Evolutionary conservation across 169 alveolate species (phyloP).

Genomic region (Eimeria nieschulzi): DNA sequence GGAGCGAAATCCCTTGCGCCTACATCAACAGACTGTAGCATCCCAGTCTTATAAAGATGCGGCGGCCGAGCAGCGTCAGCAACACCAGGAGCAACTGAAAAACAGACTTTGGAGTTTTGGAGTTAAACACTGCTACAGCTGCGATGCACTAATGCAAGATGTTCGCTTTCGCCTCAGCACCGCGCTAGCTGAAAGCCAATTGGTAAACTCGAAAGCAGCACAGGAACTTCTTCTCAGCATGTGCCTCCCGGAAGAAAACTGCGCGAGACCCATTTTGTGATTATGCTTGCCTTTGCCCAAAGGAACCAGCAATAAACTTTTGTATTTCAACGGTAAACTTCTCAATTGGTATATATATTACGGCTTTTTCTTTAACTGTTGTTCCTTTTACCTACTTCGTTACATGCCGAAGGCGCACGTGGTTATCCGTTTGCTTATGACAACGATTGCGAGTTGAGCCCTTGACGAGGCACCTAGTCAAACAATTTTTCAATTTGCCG

Average conservation of each 20-base stretch:
- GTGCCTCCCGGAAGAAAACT: neutral
- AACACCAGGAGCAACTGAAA: slow-evolving; percentile 27
- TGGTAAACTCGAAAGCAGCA: neutral
- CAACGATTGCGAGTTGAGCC: no score
- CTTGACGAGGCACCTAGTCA: no score
- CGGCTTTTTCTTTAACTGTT: neutral
- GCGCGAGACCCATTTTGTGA: neutral
- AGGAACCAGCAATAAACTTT: neutral
- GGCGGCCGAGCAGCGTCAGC: slow-evolving; percentile 22
- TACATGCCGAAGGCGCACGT: neutral
- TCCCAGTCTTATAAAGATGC: neutral
- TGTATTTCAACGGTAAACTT: neutral
- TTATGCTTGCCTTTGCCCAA: neutral
- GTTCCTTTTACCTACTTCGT: neutral
- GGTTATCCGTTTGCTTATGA: neutral
- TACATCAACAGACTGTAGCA: neutral
- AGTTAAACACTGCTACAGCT: slow-evolving; percentile 9
- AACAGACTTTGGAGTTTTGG: slow-evolving; percentile 1
- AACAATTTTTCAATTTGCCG: neutral
- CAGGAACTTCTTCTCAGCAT: slow-evolving; percentile 1
- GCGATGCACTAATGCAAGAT: slow-evolving; percentile 7
- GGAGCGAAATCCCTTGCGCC: slow-evolving; percentile 10
- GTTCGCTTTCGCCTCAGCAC: slow-evolving; percentile 26
- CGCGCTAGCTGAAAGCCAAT: neutral
- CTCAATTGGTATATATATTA: neutral